Evolutionary conservation across 371 early-diverging fungal species (phyloP).

Genomic region (Apophysomyces elegans): DNA sequence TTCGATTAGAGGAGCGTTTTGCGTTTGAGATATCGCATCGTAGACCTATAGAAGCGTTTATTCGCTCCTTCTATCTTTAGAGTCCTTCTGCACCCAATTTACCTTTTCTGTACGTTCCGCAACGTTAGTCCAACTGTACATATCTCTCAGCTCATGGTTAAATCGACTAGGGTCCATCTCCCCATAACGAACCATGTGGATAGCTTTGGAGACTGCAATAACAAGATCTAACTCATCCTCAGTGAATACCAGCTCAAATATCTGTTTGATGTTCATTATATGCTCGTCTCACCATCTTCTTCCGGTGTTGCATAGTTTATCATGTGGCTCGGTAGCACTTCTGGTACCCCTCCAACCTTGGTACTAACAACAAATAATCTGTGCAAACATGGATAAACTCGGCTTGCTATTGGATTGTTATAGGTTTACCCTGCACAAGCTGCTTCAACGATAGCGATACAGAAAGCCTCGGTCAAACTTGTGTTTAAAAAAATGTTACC

Average conservation of each 20-base stretch:
- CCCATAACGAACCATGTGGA: slow-evolving; percentile 69
- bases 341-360: slow-evolving; percentile 98
- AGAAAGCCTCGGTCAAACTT: slow-evolving; percentile 99
- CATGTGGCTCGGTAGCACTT: slow-evolving; percentile 96
- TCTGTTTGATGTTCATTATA: neutral
- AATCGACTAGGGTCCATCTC: slow-evolving; percentile 75
- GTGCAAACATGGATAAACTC: neutral
- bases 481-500: slow-evolving; percentile 99
- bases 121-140: slow-evolving; percentile 97
- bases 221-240: slow-evolving; percentile 65
- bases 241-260: neutral
- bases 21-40: slow-evolving; percentile 63
- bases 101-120: slow-evolving; percentile 91
- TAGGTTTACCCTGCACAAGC: slow-evolving; percentile 88
- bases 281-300: slow-evolving; percentile 70
- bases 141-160: slow-evolving; percentile 84
- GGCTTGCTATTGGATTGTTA: neutral
- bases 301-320: slow-evolving; percentile 94
- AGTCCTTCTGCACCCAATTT: slow-evolving; percentile 1
- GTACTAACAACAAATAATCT: slow-evolving; percentile 97
- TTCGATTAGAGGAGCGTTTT: slow-evolving; percentile 80
- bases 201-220: slow-evolving; percentile 73
- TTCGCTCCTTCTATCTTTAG: neutral
- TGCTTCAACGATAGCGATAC: slow-evolving; percentile 99
- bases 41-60: slow-evolving; percentile 60